These are phyloP conservation scores for Salix brachista DNA, from an alignment of 345 rosid species.

Conservation along the genomic window DNA sequence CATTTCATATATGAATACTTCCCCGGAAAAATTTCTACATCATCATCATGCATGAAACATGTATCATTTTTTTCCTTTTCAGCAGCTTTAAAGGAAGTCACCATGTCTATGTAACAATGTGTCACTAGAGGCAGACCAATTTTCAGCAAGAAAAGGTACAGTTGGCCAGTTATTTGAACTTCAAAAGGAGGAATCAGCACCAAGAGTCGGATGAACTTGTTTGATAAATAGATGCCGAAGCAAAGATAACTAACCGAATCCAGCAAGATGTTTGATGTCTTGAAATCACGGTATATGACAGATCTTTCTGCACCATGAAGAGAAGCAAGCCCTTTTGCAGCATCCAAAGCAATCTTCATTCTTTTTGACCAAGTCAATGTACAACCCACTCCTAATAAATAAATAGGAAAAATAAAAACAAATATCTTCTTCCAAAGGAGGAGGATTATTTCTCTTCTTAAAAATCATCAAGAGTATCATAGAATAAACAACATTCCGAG, in stretches of 20 bases:
- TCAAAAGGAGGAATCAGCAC: neutral
- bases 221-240: neutral
- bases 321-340: constrained; percentile 91
- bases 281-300: constrained; percentile 92
- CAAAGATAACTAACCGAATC: constrained; percentile 52
- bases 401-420: constrained; percentile 14
- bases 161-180: neutral
- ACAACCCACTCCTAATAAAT: constrained; percentile 69
- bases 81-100: neutral
- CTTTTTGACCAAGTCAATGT: constrained; percentile 89
- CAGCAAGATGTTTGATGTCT: constrained; percentile 92
- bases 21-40: neutral
- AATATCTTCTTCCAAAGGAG: neutral
- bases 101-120: neutral
- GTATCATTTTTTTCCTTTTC: neutral
- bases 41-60: neutral
- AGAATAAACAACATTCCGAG: neutral
- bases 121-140: neutral
- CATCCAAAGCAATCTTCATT: constrained; percentile 87
- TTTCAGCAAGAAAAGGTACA: constrained; percentile 2
- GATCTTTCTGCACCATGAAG: constrained; percentile 93
- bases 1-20: neutral
- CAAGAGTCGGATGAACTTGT: neutral
- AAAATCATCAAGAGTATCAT: neutral
- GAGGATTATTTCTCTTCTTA: neutral